These are phyloP conservation scores for Chionographis japonica DNA, from an alignment of 106 monocot genomes.

Conservation along the genomic window DNA sequence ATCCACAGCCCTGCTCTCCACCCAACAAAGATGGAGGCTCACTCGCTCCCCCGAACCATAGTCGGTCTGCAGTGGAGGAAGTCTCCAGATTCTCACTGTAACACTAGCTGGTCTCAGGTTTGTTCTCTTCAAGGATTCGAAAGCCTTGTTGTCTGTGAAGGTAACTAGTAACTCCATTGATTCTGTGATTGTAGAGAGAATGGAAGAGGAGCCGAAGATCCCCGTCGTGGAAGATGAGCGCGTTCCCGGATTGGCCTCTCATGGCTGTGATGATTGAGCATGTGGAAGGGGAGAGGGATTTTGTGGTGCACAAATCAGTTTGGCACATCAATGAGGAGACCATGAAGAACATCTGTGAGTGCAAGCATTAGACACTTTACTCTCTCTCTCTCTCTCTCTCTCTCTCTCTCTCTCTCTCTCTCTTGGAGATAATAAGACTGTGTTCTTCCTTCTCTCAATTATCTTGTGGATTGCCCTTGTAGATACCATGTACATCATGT, in stretches of 20 bases:
- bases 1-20: constrained; percentile 17
- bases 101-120: constrained; percentile 14
- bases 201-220: constrained; percentile 10
- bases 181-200: constrained; percentile 3
- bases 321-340: constrained; percentile 81
- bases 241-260: constrained; percentile 69
- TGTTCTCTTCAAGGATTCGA: not conserved
- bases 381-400: too few species aligned
- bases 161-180: too few species aligned
- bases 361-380: not conserved
- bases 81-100: not conserved
- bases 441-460: not conserved
- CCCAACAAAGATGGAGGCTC: constrained; percentile 7
- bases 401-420: not conserved
- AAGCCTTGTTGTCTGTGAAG: too few species aligned
- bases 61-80: constrained; percentile 10
- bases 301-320: constrained; percentile 62
- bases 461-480: not conserved
- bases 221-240: constrained; percentile 35
- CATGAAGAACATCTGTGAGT: constrained; percentile 80
- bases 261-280: constrained; percentile 89
- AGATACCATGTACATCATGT: constrained; percentile 89
- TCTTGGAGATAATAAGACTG: not conserved
- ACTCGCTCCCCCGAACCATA: constrained; percentile 22
- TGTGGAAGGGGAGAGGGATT: constrained; percentile 51